phyloP scores from a whole-genome alignment of 495 filamentous ascomycete genomes.

The Pyronema omphalodes region DNA sequence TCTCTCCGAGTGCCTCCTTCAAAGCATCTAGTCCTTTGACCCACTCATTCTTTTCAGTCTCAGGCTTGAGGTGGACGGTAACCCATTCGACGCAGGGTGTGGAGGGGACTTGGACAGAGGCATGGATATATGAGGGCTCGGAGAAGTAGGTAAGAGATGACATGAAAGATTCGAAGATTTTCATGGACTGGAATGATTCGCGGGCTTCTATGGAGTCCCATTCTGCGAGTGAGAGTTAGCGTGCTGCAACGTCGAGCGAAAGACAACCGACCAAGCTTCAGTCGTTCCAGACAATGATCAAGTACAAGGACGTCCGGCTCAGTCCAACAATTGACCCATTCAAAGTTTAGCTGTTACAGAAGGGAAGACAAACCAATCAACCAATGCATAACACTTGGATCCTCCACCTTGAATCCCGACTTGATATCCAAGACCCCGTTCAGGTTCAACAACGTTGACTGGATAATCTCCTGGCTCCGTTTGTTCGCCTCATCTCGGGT shows the following conservation, averaged over 20 bases:
- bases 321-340: too few species aligned
- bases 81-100: conserved; percentile 9
- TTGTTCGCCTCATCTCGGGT: too few species aligned
- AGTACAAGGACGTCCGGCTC: too few species aligned
- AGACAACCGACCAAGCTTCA: too few species aligned
- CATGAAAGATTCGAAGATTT: conserved; percentile 3
- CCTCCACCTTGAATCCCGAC: conserved; percentile 15
- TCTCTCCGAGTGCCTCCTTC: conserved; percentile 4
- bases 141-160: not conserved
- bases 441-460: not conserved
- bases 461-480: not conserved
- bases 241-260: not conserved
- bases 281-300: too few species aligned
- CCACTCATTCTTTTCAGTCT: conserved; percentile 9
- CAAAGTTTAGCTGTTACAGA: too few species aligned
- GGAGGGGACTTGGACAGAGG: conserved; percentile 1
- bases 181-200: conserved; percentile 3
- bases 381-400: conserved; percentile 11
- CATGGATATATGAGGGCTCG: conserved; percentile 8
- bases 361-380: conserved; percentile 7
- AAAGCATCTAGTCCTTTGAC: not conserved
- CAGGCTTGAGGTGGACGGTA: conserved; percentile 2
- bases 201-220: conserved; percentile 11
- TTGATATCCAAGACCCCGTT: not conserved
- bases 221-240: conserved; percentile 4